These are phyloP conservation scores for Paracoccidioides lutzii DNA, from an alignment of 2,329 filamentous ascomycete genomes.

Conservation along the genomic window DNA sequence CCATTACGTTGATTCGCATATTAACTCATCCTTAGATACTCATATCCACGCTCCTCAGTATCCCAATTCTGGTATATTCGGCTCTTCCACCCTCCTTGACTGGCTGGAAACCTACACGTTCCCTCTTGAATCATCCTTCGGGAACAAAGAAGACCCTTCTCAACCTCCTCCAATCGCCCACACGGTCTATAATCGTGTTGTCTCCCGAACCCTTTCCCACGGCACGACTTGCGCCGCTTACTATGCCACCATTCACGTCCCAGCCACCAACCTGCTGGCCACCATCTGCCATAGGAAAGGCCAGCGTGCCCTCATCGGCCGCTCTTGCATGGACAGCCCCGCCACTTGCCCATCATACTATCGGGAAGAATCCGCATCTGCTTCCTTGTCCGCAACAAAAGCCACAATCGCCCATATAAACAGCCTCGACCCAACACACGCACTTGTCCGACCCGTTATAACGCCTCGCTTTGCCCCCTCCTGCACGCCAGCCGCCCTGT, in stretches of 20 bases:
- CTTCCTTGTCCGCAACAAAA: constrained; percentile 44
- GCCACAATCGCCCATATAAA: constrained; percentile 53
- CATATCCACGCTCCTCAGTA: constrained; percentile 94
- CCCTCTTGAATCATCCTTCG: constrained; percentile 70
- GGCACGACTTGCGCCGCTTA: constrained; percentile 94
- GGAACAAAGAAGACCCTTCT: constrained; percentile 16
- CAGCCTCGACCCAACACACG: constrained; percentile 48
- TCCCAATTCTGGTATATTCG: constrained; percentile 86
- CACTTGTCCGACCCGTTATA: constrained; percentile 62
- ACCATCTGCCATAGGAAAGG: constrained; percentile 66
- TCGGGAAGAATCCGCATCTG: constrained; percentile 53
- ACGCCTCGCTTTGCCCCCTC: constrained; percentile 54
- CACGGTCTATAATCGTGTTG: constrained; percentile 60
- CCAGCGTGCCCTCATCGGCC: constrained; percentile 79
- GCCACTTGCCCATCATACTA: constrained; percentile 62
- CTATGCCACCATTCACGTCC: constrained; percentile 79
- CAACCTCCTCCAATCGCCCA: constrained; percentile 18
- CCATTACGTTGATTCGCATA: not conserved
- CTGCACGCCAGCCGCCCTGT: constrained; percentile 44
- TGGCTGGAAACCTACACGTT: constrained; percentile 96
- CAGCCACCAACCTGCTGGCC: constrained; percentile 80
- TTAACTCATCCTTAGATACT: constrained; percentile 51
- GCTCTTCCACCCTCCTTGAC: constrained; percentile 79
- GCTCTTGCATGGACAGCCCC: constrained; percentile 82
- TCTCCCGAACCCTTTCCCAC: constrained; percentile 69